Base-by-base conservation (phyloP, 345 rosid genomes). In the Salix exigua region DNA sequence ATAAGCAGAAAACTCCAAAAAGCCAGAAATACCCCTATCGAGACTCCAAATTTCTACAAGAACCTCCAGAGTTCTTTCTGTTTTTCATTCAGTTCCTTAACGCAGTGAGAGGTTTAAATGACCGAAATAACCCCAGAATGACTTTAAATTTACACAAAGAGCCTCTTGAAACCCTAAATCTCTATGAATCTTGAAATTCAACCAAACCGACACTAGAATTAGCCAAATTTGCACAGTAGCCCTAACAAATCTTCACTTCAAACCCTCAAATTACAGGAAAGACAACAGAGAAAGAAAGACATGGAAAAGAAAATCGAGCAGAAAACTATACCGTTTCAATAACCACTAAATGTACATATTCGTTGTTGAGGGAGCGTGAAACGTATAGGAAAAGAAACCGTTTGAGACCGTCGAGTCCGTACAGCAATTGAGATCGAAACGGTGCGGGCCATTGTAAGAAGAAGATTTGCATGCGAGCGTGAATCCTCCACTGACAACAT, bases 401-500 rank as follows among this genome's bases (percentile, higher is more conserved):
- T 71, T 16, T 73, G 78, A 73, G 85, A 86, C 81, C 79, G 85
- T 78, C 87, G 86, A 61, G 79, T 80, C 68, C 92, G 91, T 30
- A 83, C 83, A 79, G 85, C 79, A 40, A 80, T 87, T 35, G 89
- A 70, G 70, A 85, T 77, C 74, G 83, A 78, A n/a, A 82, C 86
- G 17, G 50, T 13, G 81, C 82, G 83, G 68, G 87, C 75, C 78
- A 84, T 73, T 83, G 83, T 84, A 68, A 65, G 82, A 78, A 82
- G 80, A 78, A 82, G 81, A 73, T 81, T 82, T 74, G 75, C 74
- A 73, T 69, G 83, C 55, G 86, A 86, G 76, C 78, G 79, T 77
- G 84, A 86, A 75, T 82, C 86, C 77, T 84, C 91, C 92, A 88
- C 87, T 70, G 80, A 79, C 87, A 85, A 79, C 89, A 84, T 82